Percentiles rank a stretch among this genome's conserved stretches.
Conservation (phyloP, 1,284 basidiomycete genomes). For the Earliella scabrosa region DNA sequence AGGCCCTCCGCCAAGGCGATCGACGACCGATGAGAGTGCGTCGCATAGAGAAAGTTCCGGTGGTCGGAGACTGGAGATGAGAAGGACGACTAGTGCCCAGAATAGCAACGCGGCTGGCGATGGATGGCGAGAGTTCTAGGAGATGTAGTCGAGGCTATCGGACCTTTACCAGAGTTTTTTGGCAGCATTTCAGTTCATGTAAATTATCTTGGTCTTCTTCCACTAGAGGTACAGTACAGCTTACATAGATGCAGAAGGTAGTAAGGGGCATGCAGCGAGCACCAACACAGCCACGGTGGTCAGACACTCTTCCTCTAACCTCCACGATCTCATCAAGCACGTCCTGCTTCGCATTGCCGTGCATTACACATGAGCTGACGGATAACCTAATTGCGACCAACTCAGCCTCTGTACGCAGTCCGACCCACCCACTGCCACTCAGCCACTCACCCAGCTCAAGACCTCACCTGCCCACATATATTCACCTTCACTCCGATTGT, state of each 20-base stretch:
- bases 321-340: not conserved
- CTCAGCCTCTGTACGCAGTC: not conserved
- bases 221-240: no score
- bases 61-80: conserved; percentile 28
- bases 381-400: not conserved
- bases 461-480: not conserved
- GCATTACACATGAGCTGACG: not conserved
- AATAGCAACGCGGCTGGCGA: conserved; percentile 1
- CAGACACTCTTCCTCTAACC: not conserved
- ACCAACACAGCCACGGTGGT: conserved; percentile 7
- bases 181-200: not conserved
- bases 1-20: conserved; percentile 27
- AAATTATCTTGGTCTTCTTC: conserved; percentile 4
- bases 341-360: not conserved
- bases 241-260: no score
- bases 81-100: conserved; percentile 28
- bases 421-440: not conserved
- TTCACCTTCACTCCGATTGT: not conserved
- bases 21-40: conserved; percentile 14
- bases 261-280: not conserved
- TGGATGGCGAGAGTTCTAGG: conserved; percentile 6
- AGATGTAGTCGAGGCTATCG: no score
- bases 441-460: not conserved
- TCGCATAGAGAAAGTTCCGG: conserved; percentile 12
- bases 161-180: no score